Percentiles rank a stretch among this genome's conserved stretches.
Conservation (phyloP, 2,329 filamentous ascomycete genomes). For the Penicillium italicum region DNA sequence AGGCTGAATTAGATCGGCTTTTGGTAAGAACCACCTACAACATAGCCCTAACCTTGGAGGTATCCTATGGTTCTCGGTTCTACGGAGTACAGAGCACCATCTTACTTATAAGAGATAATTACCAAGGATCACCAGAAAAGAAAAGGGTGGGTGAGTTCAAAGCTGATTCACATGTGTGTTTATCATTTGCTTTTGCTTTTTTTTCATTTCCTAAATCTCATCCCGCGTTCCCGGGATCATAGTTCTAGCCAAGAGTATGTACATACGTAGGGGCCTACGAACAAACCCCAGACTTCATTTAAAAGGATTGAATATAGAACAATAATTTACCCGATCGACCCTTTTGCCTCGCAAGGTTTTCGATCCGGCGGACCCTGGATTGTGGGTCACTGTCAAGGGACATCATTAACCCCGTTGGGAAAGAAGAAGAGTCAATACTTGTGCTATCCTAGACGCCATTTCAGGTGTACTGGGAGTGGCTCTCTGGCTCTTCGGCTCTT, state of each 20-base stretch:
- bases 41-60: neutral
- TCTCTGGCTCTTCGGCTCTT: neutral
- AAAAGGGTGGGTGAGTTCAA: neutral
- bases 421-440: slow-evolving; percentile 14
- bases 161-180: neutral
- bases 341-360: slow-evolving; percentile 8
- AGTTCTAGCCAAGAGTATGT: neutral
- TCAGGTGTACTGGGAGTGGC: neutral
- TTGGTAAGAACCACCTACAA: neutral
- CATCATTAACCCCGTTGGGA: slow-evolving; percentile 20
- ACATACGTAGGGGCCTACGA: neutral
- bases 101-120: neutral
- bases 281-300: neutral
- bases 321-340: slow-evolving; percentile 7
- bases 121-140: neutral
- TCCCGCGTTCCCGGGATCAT: slow-evolving; percentile 3
- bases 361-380: slow-evolving; percentile 21
- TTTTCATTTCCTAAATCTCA: neutral
- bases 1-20: neutral
- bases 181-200: slow-evolving; percentile 1
- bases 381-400: slow-evolving; percentile 19
- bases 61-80: neutral
- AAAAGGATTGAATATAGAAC: neutral
- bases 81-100: neutral
- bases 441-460: slow-evolving; percentile 8